phyloP scores from a whole-genome alignment of 2,329 filamentous ascomycete species.

The Cladobotryum protrusum region DNA sequence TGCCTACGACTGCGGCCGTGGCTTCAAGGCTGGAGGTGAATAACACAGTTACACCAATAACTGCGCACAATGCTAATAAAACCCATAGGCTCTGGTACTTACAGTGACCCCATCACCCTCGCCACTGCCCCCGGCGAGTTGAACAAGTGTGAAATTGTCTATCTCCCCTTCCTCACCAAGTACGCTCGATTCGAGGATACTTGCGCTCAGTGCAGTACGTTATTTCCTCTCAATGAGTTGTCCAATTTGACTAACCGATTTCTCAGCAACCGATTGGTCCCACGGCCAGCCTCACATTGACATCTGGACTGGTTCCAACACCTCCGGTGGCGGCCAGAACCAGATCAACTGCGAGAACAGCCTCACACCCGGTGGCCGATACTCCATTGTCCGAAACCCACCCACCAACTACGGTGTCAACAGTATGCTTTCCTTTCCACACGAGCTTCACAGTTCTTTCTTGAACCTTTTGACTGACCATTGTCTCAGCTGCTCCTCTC shows the following conservation, averaged over 20 bases:
- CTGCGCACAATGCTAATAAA: not conserved
- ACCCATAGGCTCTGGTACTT: constrained; percentile 13
- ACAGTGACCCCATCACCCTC: constrained; percentile 17
- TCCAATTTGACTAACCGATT: not conserved
- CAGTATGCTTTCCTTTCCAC: constrained; percentile 4
- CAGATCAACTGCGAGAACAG: constrained; percentile 18
- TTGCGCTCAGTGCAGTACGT: constrained; percentile 16
- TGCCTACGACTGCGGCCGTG: constrained; percentile 15
- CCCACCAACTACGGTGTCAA: constrained; percentile 18
- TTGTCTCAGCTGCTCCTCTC: constrained; percentile 13
- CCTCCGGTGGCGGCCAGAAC: constrained; percentile 14
- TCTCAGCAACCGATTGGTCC: constrained; percentile 8
- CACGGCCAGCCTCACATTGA: constrained; percentile 17
- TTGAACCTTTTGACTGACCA: not conserved
- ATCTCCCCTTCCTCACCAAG: constrained; percentile 17
- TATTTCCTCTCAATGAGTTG: not conserved
- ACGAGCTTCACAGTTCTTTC: not conserved
- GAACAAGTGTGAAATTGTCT: constrained; percentile 17
- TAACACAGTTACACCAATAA: not conserved
- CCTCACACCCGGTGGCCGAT: constrained; percentile 15
- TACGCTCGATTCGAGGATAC: constrained; percentile 16
- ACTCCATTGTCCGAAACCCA: constrained; percentile 17
- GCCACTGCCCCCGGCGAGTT: constrained; percentile 17
- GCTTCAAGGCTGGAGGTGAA: constrained; percentile 11
- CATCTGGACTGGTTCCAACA: constrained; percentile 17